A percentile compares a stretch with the other conserved stretches of the same genome.
phyloP scores from a whole-genome alignment of 2,329 filamentous ascomycete genomes.

The Helotiales sp. region DNA sequence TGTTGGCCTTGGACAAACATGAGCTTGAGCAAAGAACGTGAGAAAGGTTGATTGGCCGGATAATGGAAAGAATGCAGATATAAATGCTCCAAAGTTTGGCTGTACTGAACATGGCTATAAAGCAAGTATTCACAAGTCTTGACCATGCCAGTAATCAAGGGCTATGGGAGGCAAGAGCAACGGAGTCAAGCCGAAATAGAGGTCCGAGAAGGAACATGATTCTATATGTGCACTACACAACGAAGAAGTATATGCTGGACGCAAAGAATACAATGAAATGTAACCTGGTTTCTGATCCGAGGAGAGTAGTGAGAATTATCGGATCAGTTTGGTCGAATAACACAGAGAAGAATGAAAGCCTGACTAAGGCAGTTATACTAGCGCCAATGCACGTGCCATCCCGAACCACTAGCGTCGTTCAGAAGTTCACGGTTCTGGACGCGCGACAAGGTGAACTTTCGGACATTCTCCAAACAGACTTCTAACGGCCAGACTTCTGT shows the following conservation, averaged over 20 bases:
- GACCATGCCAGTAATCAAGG: not conserved
- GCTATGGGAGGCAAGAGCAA: not conserved
- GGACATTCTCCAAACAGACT: not conserved
- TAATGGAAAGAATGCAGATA: not conserved
- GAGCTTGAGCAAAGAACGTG: not conserved
- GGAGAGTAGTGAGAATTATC: no score
- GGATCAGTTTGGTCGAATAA: no score
- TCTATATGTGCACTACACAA: not conserved
- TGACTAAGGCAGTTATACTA: not conserved
- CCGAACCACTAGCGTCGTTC: not conserved
- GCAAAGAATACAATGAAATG: not conserved
- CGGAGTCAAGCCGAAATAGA: not conserved
- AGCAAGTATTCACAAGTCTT: not conserved
- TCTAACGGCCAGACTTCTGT: not conserved
- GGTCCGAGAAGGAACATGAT: not conserved
- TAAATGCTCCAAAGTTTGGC: not conserved
- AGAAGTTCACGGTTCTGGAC: constrained; percentile 9
- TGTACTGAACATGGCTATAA: not conserved
- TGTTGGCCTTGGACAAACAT: no score
- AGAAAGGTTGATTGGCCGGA: not conserved
- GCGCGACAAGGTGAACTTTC: constrained; percentile 2
- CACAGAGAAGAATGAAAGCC: not conserved
- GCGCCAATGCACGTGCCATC: not conserved
- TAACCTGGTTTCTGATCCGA: not conserved
- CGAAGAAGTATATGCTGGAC: not conserved